phyloP scores from a whole-genome alignment of 176 grass and related monocot species.

The Hsuehochloa calcarea region DNA sequence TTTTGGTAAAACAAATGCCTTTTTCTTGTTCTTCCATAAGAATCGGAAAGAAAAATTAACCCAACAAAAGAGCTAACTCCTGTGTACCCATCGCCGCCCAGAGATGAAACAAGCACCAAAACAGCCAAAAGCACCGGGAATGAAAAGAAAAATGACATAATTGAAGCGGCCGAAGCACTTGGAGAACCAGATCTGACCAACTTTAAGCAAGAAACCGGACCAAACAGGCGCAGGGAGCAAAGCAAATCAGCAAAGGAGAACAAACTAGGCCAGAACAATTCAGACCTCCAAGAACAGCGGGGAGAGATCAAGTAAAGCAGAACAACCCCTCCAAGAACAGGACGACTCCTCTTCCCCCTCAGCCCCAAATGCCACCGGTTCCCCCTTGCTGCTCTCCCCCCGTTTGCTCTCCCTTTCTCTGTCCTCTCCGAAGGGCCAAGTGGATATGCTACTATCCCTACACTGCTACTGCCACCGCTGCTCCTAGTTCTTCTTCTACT shows the following conservation, averaged over 20 bases:
- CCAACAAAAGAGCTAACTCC: neutral
- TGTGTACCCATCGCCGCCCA: neutral
- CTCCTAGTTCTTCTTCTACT: neutral
- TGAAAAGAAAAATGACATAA: neutral
- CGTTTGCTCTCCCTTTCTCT: neutral
- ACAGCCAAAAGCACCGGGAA: neutral
- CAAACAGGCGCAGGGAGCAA: neutral
- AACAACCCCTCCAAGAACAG: neutral
- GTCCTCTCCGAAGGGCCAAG: no score
- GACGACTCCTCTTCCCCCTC: neutral
- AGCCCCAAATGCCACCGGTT: neutral
- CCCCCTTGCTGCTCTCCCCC: neutral
- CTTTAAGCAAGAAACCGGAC: neutral
- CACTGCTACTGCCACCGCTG: neutral
- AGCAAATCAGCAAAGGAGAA: neutral
- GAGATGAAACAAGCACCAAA: neutral
- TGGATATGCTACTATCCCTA: neutral
- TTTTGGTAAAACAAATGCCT: neutral
- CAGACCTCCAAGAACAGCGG: neutral
- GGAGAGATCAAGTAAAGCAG: neutral
- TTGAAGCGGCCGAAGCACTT: neutral
- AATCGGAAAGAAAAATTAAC: neutral
- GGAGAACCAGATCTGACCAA: constrained; percentile 25
- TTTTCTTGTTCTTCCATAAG: neutral
- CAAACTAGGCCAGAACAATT: neutral